phyloP scores from a whole-genome alignment of 306 rosid species.

The Vigna radiata region DNA sequence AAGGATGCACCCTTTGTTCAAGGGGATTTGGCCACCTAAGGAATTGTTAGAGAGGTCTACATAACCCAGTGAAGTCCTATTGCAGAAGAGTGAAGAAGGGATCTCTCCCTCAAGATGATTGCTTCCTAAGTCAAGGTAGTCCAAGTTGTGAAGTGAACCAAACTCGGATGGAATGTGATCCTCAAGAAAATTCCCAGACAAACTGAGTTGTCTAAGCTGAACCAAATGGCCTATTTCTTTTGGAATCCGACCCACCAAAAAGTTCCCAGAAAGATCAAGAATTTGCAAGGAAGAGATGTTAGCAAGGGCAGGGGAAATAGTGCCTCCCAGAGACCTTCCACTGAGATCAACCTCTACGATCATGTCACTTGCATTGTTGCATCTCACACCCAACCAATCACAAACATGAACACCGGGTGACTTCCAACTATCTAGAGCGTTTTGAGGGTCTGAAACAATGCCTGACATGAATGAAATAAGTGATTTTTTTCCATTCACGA shows the following conservation, averaged over 20 bases:
- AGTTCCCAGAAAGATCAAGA: conserved; percentile 83
- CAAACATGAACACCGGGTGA: conserved; percentile 60
- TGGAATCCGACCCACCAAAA: conserved; percentile 74
- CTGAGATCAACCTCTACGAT: conserved; percentile 82
- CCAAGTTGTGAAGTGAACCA: conserved; percentile 68
- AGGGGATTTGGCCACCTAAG: conserved; percentile 68
- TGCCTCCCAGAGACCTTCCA: conserved; percentile 66
- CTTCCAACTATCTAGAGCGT: conserved; percentile 65
- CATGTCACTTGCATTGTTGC: conserved; percentile 64
- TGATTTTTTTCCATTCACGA: conserved; percentile 57
- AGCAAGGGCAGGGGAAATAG: conserved; percentile 73
- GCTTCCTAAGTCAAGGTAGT: conserved; percentile 78
- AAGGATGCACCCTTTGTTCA: conserved; percentile 62
- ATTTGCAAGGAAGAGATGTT: conserved; percentile 71
- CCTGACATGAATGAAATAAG: conserved; percentile 76
- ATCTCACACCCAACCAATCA: conserved; percentile 76
- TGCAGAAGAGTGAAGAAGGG: conserved; percentile 76
- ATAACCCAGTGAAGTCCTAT: conserved; percentile 70
- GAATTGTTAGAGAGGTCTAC: conserved; percentile 87
- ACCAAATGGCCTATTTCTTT: conserved; percentile 66
- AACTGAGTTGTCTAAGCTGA: conserved; percentile 66
- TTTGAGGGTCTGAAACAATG: conserved; percentile 72
- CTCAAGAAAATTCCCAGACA: conserved; percentile 64
- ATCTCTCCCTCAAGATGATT: conserved; percentile 71
- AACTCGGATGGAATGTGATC: conserved; percentile 67